Evolutionary conservation across 352 stramenopile genomes (phyloP).

Genomic region (Globisporangium carolinianum): DNA sequence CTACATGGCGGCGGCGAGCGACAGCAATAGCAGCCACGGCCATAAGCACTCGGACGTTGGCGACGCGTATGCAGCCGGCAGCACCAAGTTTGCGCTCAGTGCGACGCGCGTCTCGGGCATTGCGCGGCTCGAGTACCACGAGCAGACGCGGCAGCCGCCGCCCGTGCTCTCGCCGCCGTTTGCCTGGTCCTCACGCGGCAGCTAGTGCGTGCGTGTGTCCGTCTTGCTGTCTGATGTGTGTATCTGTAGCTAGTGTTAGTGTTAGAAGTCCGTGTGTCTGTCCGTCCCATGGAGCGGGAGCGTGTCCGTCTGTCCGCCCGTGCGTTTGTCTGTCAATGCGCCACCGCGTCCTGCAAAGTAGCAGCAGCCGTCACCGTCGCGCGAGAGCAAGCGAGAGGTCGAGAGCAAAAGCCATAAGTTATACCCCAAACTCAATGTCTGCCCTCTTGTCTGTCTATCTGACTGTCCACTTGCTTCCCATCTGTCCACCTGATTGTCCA

Average conservation of each 20-base stretch:
- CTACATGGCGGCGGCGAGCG: constrained; percentile 34
- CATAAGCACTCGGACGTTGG: constrained; percentile 11
- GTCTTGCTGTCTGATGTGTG: neutral
- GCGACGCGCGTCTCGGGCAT: constrained; percentile 13
- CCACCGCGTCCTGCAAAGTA: constrained; percentile 5
- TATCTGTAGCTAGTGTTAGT: constrained; percentile 2
- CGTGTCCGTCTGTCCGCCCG: constrained; percentile 7
- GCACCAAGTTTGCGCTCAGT: constrained; percentile 13
- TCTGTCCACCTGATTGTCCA: neutral
- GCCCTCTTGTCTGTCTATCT: neutral
- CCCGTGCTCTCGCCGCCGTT: constrained; percentile 12
- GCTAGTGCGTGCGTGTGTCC: neutral
- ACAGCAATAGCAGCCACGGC: constrained; percentile 8
- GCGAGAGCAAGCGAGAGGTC: constrained; percentile 1
- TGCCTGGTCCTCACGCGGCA: constrained; percentile 5
- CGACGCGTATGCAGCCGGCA: constrained; percentile 13
- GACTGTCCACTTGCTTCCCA: neutral
- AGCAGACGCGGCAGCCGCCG: constrained; percentile 3
- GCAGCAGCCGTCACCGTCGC: neutral
- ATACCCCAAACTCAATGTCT: constrained; percentile 33
- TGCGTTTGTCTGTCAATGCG: constrained; percentile 4
- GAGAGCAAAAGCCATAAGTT: constrained; percentile 4
- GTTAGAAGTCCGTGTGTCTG: neutral
- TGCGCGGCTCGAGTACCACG: constrained; percentile 12
- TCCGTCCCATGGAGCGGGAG: neutral